Base-by-base conservation (phyloP, 441 rosid genomes). In the Gossypium trilobum region DNA sequence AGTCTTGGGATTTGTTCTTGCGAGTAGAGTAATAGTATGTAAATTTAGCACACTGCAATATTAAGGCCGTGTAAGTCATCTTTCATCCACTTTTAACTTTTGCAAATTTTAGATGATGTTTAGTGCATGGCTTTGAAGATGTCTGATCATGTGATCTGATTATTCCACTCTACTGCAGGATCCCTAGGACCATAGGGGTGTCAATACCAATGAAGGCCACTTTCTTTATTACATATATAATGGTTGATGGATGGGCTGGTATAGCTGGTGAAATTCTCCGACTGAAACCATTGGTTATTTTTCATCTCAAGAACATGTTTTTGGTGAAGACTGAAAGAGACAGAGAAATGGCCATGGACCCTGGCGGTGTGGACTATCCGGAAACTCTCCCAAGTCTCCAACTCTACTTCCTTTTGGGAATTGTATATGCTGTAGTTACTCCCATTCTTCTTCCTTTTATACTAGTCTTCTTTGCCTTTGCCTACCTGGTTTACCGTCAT, bases 211-310 rank as follows among this genome's bases (percentile, higher is more conserved):
- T 91, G 97, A 91, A 94, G 75, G 97, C 96, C 57, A 93, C 98
- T 17, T 93, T 91, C 82, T 93, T 91, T 71, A 91, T 93, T 69
- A 93, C 97, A 3, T 93, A 87, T 79, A 87, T 93, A 75, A 93
- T 93, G 98, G 88, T 93, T 71, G 98, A 93, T 78, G 98, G 98
- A 31, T 90, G 98, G 97, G 98, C 98, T 73, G 98, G 98, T 44
- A 89, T 90, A 19, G 98, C 98, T 0, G 72, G 91, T 48, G 98
- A 94, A 85, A 94, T 94, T 78, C 92, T 94, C 29, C 89, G 94
- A 64, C 23, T 91, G 77, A 94, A 89, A 84, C 92, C 89, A 0
- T 72, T 91, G 54, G 87, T 94, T 59, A 90, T 94, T 46, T 94
- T 85, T 80, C 98, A 94, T 83, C 87, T 91, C 70, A 91, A 91